phyloP scores from a whole-genome alignment of 768 basidiomycete genomes.

The Krasilnikovozyma curviuscula region DNA sequence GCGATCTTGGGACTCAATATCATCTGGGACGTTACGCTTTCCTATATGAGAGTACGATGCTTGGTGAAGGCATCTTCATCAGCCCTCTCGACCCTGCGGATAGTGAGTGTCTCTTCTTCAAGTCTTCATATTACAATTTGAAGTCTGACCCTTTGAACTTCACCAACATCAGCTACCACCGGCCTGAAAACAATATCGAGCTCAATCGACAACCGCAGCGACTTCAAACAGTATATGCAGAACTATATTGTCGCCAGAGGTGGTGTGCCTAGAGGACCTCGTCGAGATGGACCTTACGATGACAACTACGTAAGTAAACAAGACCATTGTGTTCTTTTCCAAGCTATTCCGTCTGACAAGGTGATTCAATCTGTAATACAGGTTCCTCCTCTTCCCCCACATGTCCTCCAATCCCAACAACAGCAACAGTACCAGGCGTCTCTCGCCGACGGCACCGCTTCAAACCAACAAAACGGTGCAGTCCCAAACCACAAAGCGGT shows the following conservation, averaged over 20 bases:
- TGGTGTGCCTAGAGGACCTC: slow-evolving; percentile 41
- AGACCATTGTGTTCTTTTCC: background rate
- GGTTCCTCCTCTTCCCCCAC: slow-evolving; percentile 31
- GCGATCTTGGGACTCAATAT: slow-evolving; percentile 95
- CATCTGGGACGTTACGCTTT: slow-evolving; percentile 88
- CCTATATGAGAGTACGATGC: slow-evolving; percentile 71
- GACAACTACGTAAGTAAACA: slow-evolving; percentile 74
- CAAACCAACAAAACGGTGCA: background rate
- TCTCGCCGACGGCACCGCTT: background rate
- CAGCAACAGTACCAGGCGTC: background rate
- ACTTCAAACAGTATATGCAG: slow-evolving; percentile 95
- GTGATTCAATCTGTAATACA: slow-evolving; percentile 18
- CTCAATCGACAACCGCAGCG: slow-evolving; percentile 77
- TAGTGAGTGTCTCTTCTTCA: slow-evolving; percentile 17
- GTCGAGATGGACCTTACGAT: slow-evolving; percentile 71
- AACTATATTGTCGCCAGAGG: slow-evolving; percentile 85
- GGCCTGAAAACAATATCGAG: slow-evolving; percentile 77
- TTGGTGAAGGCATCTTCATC: slow-evolving; percentile 71
- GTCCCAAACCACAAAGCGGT: slow-evolving; percentile 35
- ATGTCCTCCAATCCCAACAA: slow-evolving; percentile 17
- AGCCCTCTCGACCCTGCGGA: slow-evolving; percentile 35
- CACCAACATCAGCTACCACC: slow-evolving; percentile 29
- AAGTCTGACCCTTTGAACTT: background rate
- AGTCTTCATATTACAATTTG: background rate
- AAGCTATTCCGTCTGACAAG: background rate